Evolutionary conservation across 1,284 basidiomycete genomes (phyloP).

Genomic region (Cryptococcus neoformans): DNA sequence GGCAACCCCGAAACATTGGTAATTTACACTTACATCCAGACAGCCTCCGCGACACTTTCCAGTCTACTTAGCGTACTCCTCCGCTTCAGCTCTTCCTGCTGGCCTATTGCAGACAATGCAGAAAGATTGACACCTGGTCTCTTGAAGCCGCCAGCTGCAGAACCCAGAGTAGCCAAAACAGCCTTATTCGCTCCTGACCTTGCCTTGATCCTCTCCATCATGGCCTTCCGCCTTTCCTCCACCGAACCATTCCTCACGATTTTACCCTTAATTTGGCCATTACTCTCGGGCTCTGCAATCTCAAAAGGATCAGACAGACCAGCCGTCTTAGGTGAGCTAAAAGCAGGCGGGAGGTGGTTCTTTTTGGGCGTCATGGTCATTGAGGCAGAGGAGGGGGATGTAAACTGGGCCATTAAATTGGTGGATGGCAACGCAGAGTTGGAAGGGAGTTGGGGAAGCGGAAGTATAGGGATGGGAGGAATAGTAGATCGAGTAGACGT

Average conservation of each 20-base stretch:
- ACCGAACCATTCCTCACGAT: conserved; percentile 30
- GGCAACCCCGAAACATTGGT: neutral
- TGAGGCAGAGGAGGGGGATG: conserved; percentile 5
- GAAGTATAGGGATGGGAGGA: conserved; percentile 44
- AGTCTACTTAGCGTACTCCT: conserved; percentile 47
- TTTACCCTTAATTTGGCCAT: conserved; percentile 19
- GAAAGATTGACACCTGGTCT: conserved; percentile 4
- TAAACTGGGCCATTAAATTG: conserved; percentile 25
- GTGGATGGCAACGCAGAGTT: conserved; percentile 27
- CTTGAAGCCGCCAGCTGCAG: conserved; percentile 17
- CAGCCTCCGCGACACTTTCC: conserved; percentile 48
- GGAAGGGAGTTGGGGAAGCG: conserved; percentile 37
- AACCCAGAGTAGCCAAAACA: conserved; percentile 24
- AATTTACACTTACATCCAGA: conserved; percentile 47
- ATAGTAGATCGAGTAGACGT: conserved; percentile 26
- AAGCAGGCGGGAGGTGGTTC: conserved; percentile 3
- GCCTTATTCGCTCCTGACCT: conserved; percentile 25
- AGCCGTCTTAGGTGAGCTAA: conserved; percentile 10
- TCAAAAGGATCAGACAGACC: conserved; percentile 42
- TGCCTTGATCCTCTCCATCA: conserved; percentile 46
- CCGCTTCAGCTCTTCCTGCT: conserved; percentile 45
- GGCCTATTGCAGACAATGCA: conserved; percentile 19
- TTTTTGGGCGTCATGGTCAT: conserved; percentile 14
- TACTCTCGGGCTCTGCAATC: neutral
- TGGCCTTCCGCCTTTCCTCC: conserved; percentile 40